Conservation (phyloP, 2,329 filamentous ascomycete species). For the Fusarium penzigii region DNA sequence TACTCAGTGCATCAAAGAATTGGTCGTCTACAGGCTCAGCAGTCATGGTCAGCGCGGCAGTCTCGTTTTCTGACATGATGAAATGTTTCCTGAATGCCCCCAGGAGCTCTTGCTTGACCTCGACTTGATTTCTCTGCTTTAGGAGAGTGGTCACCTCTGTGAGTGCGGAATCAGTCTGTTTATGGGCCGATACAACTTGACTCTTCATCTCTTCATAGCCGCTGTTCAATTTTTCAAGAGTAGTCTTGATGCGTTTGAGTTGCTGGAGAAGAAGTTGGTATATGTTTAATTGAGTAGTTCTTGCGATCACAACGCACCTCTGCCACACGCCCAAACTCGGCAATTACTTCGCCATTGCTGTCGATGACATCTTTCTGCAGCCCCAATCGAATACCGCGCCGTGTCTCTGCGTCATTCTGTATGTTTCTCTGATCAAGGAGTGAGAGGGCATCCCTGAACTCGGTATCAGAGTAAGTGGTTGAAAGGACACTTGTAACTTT, state of each 20-base stretch:
- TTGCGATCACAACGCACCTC: slow-evolving; percentile 59
- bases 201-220: slow-evolving; percentile 79
- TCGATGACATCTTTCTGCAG: slow-evolving; percentile 91
- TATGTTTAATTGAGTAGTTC: slow-evolving; percentile 1
- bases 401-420: slow-evolving; percentile 73
- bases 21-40: slow-evolving; percentile 80
- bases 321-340: slow-evolving; percentile 85
- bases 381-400: slow-evolving; percentile 77
- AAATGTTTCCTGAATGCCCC: slow-evolving; percentile 81
- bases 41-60: slow-evolving; percentile 72
- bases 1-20: slow-evolving; percentile 77
- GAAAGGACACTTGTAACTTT: slow-evolving; percentile 86
- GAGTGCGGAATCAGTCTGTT: slow-evolving; percentile 72
- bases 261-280: slow-evolving; percentile 58
- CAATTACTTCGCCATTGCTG: slow-evolving; percentile 85
- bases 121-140: slow-evolving; percentile 69
- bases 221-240: slow-evolving; percentile 75
- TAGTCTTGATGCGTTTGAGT: slow-evolving; percentile 79
- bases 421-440: slow-evolving; percentile 73
- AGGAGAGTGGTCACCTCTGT: slow-evolving; percentile 76
- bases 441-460: slow-evolving; percentile 82
- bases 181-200: slow-evolving; percentile 74
- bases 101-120: slow-evolving; percentile 78
- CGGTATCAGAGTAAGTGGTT: slow-evolving; percentile 87
- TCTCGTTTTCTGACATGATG: slow-evolving; percentile 77